phyloP scores from a whole-genome alignment of 345 rosid species.

The Kandelia obovata region DNA sequence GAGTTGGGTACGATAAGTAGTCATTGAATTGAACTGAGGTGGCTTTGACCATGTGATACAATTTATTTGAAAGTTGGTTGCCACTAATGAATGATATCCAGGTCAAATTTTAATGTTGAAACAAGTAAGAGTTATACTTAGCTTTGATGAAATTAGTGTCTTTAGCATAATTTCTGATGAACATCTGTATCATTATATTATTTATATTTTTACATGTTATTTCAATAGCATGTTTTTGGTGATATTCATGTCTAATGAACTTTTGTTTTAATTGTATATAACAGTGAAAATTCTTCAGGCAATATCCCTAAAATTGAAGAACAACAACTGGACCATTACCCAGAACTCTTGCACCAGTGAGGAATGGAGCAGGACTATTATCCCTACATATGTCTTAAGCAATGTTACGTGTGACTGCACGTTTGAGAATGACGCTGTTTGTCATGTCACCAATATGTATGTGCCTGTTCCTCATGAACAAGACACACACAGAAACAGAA shows the following conservation, averaged over 20 bases:
- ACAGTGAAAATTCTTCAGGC: constrained; percentile 50
- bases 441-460: constrained; percentile 63
- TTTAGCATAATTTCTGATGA: too few species aligned
- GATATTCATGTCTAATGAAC: too few species aligned
- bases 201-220: not conserved
- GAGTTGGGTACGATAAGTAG: too few species aligned
- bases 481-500: not conserved
- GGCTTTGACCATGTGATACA: too few species aligned
- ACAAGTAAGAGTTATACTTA: too few species aligned
- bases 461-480: constrained; percentile 6
- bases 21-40: too few species aligned
- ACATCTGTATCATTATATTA: not conserved
- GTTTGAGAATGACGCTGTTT: constrained; percentile 22
- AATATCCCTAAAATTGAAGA: constrained; percentile 40
- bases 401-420: constrained; percentile 54
- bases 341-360: constrained; percentile 42
- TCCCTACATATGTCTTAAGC: not conserved
- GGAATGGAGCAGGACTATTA: constrained; percentile 25
- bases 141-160: too few species aligned
- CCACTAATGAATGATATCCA: too few species aligned
- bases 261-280: constrained; percentile 5
- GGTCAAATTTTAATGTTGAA: too few species aligned
- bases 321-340: constrained; percentile 25
- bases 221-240: too few species aligned
- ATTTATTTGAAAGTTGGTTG: too few species aligned